phyloP scores from a whole-genome alignment of 2,329 filamentous ascomycete species.

The Exophiala sideris region DNA sequence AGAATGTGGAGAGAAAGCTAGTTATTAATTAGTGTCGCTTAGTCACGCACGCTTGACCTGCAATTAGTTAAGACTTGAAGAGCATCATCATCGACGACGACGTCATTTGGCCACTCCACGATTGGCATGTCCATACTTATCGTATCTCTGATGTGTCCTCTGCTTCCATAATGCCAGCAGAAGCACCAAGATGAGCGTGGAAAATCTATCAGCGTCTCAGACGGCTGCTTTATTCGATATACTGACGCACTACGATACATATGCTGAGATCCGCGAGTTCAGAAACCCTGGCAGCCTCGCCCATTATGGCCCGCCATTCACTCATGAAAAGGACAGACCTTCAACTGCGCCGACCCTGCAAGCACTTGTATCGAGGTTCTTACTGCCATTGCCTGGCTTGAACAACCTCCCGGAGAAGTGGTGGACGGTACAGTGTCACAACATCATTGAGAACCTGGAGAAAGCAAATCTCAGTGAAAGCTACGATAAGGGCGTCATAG shows the following conservation, averaged over 20 bases:
- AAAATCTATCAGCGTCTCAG: conserved; percentile 42
- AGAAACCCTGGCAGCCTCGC: conserved; percentile 62
- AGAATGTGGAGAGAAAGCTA: too few species aligned
- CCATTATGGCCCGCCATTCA: conserved; percentile 69
- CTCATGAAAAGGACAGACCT: conserved; percentile 35
- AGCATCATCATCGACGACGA: too few species aligned
- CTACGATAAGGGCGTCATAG: conserved; percentile 74
- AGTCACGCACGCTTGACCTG: too few species aligned
- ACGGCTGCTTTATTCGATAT: conserved; percentile 53
- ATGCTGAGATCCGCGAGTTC: conserved; percentile 69
- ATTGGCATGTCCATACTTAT: too few species aligned
- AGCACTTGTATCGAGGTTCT: conserved; percentile 61
- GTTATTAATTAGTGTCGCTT: too few species aligned
- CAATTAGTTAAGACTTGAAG: too few species aligned
- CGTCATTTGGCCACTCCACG: too few species aligned
- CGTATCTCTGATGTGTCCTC: too few species aligned
- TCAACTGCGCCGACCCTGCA: conserved; percentile 64
- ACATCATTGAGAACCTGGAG: conserved; percentile 59
- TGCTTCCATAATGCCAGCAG: not conserved
- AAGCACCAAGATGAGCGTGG: conserved; percentile 15
- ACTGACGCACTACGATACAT: conserved; percentile 53
- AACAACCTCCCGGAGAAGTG: conserved; percentile 61
- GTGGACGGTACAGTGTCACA: conserved; percentile 61
- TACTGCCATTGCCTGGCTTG: conserved; percentile 64
- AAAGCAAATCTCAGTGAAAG: conserved; percentile 72